Conservation (phyloP, 345 rosid genomes). For the Balakata baccata region DNA sequence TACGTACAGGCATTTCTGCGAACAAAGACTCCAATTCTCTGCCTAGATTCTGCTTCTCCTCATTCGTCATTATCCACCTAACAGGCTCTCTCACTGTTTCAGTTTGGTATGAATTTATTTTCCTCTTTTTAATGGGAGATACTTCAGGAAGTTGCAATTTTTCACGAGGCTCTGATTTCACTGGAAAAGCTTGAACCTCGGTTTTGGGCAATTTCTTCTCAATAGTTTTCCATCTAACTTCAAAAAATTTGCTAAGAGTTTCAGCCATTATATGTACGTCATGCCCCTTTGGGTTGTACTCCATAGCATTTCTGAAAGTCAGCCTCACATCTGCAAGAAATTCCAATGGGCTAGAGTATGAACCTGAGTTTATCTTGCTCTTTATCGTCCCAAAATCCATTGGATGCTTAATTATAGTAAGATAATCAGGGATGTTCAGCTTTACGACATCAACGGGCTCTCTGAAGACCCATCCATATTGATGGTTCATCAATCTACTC, state of each 20-base stretch:
- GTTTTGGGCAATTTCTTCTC: conserved; percentile 26
- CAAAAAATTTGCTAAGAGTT: conserved; percentile 29
- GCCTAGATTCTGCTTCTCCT: conserved; percentile 16
- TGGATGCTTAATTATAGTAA: conserved; percentile 43
- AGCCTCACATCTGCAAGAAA: conserved; percentile 49
- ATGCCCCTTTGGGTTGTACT: conserved; percentile 45
- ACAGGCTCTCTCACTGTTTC: conserved; percentile 20
- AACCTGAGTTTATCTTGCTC: conserved; percentile 26
- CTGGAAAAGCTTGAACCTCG: neutral
- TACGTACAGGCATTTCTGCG: conserved; percentile 24
- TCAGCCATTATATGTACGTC: conserved; percentile 46
- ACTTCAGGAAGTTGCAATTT: conserved; percentile 9
- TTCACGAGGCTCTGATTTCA: neutral
- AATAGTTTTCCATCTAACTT: conserved; percentile 30
- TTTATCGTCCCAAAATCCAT: conserved; percentile 61
- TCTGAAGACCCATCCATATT: conserved; percentile 44
- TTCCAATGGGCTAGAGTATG: conserved; percentile 35
- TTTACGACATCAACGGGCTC: conserved; percentile 43
- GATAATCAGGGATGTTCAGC: conserved; percentile 38
- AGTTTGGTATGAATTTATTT: conserved; percentile 11
- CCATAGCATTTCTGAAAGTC: conserved; percentile 54
- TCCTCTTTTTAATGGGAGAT: conserved; percentile 22
- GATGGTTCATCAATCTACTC: conserved; percentile 42
- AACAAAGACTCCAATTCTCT: conserved; percentile 17
- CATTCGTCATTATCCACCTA: conserved; percentile 13